Conservation (phyloP, 2,329 filamentous ascomycete species). For the Coniochaeta sp. region DNA sequence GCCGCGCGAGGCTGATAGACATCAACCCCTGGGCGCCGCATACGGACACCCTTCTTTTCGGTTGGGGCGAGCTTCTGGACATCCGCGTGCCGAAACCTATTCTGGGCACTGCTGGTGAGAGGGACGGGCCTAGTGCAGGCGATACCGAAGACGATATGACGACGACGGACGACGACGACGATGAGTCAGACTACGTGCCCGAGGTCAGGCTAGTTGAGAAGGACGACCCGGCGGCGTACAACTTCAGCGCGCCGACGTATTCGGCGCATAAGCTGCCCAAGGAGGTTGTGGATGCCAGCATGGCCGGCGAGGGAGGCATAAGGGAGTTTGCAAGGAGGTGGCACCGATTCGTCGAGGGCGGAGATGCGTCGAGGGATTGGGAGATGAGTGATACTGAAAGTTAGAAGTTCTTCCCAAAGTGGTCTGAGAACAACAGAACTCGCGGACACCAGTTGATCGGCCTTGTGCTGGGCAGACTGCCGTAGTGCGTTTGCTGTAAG, state of each 20-base stretch:
- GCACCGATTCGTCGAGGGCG: constrained; percentile 31
- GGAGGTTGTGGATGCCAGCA: constrained; percentile 73
- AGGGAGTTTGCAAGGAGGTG: constrained; percentile 73
- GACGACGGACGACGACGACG: constrained; percentile 33
- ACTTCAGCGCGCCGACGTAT: constrained; percentile 79
- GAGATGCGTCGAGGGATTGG: not conserved
- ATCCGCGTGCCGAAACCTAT: constrained; percentile 56
- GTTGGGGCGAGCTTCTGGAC: constrained; percentile 78
- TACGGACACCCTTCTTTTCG: constrained; percentile 84
- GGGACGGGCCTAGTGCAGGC: constrained; percentile 10
- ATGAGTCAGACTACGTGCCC: constrained; percentile 54
- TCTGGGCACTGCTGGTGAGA: constrained; percentile 36
- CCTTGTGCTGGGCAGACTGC: not conserved
- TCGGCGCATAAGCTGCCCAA: constrained; percentile 93
- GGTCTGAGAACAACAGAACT: not conserved
- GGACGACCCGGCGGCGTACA: constrained; percentile 83
- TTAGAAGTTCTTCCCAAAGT: not conserved
- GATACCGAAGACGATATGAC: constrained; percentile 24
- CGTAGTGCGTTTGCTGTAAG: not conserved
- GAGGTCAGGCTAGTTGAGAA: constrained; percentile 77
- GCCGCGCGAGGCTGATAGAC: constrained; percentile 79
- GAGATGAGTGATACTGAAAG: not conserved
- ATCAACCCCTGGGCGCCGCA: constrained; percentile 90
- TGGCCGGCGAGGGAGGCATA: constrained; percentile 66
- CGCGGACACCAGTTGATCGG: not conserved